A percentile compares a stretch with the other conserved stretches of the same genome.
Conservation (phyloP, 306 rosid species). For the Rosa lucieae region DNA sequence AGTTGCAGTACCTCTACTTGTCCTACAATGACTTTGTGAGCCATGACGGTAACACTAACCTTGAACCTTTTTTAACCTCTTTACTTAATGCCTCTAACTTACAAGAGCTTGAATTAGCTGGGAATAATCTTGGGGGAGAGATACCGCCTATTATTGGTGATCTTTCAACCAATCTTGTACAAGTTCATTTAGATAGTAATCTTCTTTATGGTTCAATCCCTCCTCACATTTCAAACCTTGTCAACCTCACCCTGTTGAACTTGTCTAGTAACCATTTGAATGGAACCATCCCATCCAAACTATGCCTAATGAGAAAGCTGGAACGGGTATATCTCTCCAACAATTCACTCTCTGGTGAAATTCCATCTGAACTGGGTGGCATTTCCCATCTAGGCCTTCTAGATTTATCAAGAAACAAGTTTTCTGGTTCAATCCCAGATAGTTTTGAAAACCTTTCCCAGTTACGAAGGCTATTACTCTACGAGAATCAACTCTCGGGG, state of each 20-base stretch:
- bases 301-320: slow-evolving; percentile 53
- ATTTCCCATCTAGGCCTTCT: slow-evolving; percentile 76
- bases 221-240: slow-evolving; percentile 70
- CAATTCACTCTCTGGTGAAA: slow-evolving; percentile 80
- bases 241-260: slow-evolving; percentile 70
- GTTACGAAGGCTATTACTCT: slow-evolving; percentile 72
- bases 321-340: slow-evolving; percentile 77
- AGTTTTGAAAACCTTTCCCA: slow-evolving; percentile 79
- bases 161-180: slow-evolving; percentile 61
- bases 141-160: slow-evolving; percentile 70
- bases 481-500: slow-evolving; percentile 73
- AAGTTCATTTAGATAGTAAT: slow-evolving; percentile 66
- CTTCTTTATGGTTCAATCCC: slow-evolving; percentile 73
- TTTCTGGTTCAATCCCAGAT: slow-evolving; percentile 82
- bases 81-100: slow-evolving; percentile 54
- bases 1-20: slow-evolving; percentile 69
- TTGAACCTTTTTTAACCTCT: slow-evolving; percentile 77
- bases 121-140: slow-evolving; percentile 73
- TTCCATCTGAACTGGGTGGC: slow-evolving; percentile 66
- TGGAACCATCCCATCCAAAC: slow-evolving; percentile 70
- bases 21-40: slow-evolving; percentile 71
- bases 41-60: slow-evolving; percentile 77
- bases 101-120: slow-evolving; percentile 86
- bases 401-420: slow-evolving; percentile 75
- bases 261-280: slow-evolving; percentile 72